Percentiles rank a stretch among this genome's conserved stretches.
Conservation (phyloP, 768 basidiomycete genomes). For the Mycena haematopus region DNA sequence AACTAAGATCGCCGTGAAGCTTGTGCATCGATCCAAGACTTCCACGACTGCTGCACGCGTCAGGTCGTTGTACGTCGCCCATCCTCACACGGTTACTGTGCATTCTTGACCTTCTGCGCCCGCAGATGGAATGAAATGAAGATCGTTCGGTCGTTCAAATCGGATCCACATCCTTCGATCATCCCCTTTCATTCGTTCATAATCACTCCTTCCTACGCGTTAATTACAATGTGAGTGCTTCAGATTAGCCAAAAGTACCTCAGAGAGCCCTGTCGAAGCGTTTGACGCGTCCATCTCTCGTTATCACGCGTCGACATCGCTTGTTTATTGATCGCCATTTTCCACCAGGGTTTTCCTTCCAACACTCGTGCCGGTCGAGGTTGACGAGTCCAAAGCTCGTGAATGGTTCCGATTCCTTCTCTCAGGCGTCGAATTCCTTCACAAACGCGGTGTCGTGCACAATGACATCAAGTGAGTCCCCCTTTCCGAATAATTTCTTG, state of each 20-base stretch:
- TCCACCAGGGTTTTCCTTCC: slow-evolving; percentile 81
- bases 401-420: slow-evolving; percentile 85
- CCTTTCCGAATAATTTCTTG: slow-evolving; percentile 6
- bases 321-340: slow-evolving; percentile 7
- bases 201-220: slow-evolving; percentile 87
- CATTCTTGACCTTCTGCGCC: slow-evolving; percentile 10
- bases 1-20: slow-evolving; percentile 85
- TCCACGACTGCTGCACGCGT: slow-evolving; percentile 90
- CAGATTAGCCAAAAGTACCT: slow-evolving; percentile 9
- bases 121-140: slow-evolving; percentile 97
- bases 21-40: slow-evolving; percentile 88
- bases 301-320: slow-evolving; percentile 3
- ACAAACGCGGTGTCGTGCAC: slow-evolving; percentile 84
- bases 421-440: slow-evolving; percentile 84
- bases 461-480: slow-evolving; percentile 89
- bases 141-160: slow-evolving; percentile 84
- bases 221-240: slow-evolving; percentile 85
- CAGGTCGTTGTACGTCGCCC: slow-evolving; percentile 71
- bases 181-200: slow-evolving; percentile 94
- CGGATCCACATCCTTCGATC: slow-evolving; percentile 89
- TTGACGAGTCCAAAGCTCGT: slow-evolving; percentile 77
- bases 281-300: slow-evolving; percentile 23
- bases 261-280: slow-evolving; percentile 11
- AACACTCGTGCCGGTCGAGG: slow-evolving; percentile 86
- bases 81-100: not conserved